Percentiles rank a stretch among this genome's conserved stretches.
These are phyloP conservation scores for Aureobasidium sp. DNA, from an alignment of 2,329 filamentous ascomycete species.

Conservation along the genomic window DNA sequence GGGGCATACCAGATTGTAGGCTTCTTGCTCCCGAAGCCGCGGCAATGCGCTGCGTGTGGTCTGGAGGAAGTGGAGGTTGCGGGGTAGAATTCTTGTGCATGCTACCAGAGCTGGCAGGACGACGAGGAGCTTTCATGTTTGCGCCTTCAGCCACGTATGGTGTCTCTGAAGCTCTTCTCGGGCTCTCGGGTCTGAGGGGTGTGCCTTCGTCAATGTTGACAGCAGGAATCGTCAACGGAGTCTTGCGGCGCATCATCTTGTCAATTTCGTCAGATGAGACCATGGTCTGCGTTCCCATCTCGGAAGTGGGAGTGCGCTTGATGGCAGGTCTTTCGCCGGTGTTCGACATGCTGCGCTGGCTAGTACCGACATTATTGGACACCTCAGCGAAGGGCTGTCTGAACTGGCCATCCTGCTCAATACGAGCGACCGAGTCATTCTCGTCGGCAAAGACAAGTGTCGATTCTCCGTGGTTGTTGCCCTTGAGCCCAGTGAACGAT, in stretches of 20 bases:
- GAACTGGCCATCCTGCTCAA: background rate
- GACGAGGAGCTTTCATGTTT: conserved; percentile 33
- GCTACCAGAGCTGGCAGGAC: conserved; percentile 70
- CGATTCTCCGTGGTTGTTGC: conserved; percentile 16
- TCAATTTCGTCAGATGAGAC: conserved; percentile 80
- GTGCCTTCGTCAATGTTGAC: conserved; percentile 16
- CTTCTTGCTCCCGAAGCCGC: conserved; percentile 57
- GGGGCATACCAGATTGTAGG: conserved; percentile 61
- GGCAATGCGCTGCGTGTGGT: conserved; percentile 80
- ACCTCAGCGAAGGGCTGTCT: conserved; percentile 18
- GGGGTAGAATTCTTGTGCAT: conserved; percentile 41
- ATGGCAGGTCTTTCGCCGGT: conserved; percentile 1
- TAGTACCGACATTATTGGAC: conserved; percentile 17
- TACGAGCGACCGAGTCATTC: background rate
- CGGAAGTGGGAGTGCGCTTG: conserved; percentile 31
- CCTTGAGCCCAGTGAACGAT: conserved; percentile 18
- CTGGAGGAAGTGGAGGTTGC: conserved; percentile 68
- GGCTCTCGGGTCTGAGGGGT: conserved; percentile 17
- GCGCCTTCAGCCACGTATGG: conserved; percentile 7
- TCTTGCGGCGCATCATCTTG: conserved; percentile 57
- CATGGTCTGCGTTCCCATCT: conserved; percentile 74
- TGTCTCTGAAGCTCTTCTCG: conserved; percentile 18
- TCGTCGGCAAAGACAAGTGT: conserved; percentile 21
- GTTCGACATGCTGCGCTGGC: conserved; percentile 6
- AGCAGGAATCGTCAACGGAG: conserved; percentile 25